Base-by-base conservation (phyloP, 2,329 filamentous ascomycete genomes). In the Diaporthe sp. region DNA sequence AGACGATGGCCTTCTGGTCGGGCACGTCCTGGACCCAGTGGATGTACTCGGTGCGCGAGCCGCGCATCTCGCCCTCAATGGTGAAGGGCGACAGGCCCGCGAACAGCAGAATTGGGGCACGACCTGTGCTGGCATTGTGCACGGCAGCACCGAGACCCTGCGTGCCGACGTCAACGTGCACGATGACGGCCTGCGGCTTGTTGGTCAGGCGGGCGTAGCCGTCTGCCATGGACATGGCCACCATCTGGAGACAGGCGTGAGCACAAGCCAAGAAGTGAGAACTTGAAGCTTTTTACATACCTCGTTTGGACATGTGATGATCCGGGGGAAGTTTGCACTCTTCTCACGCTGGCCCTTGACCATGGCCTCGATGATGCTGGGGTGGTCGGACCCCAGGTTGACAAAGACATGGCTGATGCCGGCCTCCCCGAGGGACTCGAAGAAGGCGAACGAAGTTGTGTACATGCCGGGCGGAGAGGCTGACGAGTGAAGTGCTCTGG, bases 401-500 rank as follows among this genome's bases (percentile, higher is more conserved):
- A 91, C 89, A 73, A 88, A 88, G 83, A 89, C 89, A 81, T 92
- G 88, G 49, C 88, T 88, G 57, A 92, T 86, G 25, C 90, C 90
- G 57, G 89, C 90, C 82, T 95, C 93, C 92, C 92, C 95, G 67
- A 96, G 85, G 44, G 93, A 93, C 86, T 96, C 94, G 78, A 96
- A 95, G 83, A 96, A 95, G 82, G 94, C 94, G 80, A 92, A 94
- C 0, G 94, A 95, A 17, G 94, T 91, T 12, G 94, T 96, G 82
- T 96, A 94, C 86, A 88, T 88, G 28, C 83, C 82, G 76, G 79
- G 75, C 67, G 67, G 74, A 28, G 75, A 69, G 17, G 68, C 55
- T 31, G 75, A 55, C 15, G 44, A 61, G 61, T 75, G 73, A 10
- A 71, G 34, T 4, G 49, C 12, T 49, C 75, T 75, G 37, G 2